Evolutionary conservation across 164 flowering plant species (phyloP).

Genomic region (Macadamia integrifolia): DNA sequence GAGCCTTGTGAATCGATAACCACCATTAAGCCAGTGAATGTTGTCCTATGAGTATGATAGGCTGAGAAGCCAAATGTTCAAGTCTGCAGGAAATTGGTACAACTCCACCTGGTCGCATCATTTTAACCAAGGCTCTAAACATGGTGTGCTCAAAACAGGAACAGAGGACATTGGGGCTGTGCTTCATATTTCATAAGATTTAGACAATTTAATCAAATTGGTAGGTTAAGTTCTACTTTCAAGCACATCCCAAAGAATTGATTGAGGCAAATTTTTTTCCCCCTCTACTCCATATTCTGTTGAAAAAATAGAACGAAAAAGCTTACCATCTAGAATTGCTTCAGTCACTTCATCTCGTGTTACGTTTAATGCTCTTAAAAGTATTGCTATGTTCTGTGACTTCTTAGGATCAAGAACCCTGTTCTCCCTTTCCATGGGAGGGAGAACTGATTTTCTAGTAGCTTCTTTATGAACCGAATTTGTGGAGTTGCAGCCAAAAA

Average conservation of each 20-base stretch:
- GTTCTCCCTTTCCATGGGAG: constrained; percentile 57
- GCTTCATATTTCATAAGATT: background rate
- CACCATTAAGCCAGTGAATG: background rate
- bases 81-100: too few species aligned
- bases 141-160: background rate
- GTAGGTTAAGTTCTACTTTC: background rate
- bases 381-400: constrained; percentile 95
- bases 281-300: background rate
- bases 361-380: constrained; percentile 88
- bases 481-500: constrained; percentile 74
- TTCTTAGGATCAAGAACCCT: constrained; percentile 94
- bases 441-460: constrained; percentile 47
- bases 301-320: constrained; percentile 1
- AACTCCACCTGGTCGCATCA: background rate
- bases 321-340: constrained; percentile 85
- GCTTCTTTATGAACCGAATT: constrained; percentile 52
- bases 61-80: too few species aligned
- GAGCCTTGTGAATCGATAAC: background rate
- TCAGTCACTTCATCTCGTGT: constrained; percentile 87
- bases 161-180: background rate
- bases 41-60: background rate
- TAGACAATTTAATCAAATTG: background rate
- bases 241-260: background rate
- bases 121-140: background rate
- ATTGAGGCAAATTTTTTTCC: too few species aligned